These are phyloP conservation scores for Microcyclospora pomicola DNA, from an alignment of 2,329 filamentous ascomycete species.

Conservation along the genomic window DNA sequence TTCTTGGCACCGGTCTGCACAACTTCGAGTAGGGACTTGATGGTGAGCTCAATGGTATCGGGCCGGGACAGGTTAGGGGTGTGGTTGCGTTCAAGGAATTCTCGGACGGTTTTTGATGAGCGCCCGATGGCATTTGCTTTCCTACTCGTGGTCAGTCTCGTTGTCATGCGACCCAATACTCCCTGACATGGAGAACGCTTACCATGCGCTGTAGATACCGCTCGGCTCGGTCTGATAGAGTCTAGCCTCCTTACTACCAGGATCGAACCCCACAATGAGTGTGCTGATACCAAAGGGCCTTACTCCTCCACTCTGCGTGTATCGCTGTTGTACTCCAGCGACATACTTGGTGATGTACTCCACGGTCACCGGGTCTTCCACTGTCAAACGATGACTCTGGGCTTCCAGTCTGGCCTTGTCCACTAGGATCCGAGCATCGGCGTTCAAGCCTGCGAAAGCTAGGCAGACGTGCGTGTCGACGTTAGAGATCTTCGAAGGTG, in stretches of 20 bases:
- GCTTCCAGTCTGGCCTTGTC: constrained; percentile 97
- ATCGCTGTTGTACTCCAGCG: constrained; percentile 93
- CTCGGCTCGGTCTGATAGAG: constrained; percentile 99
- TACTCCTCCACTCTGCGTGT: constrained; percentile 97
- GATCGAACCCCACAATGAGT: constrained; percentile 95
- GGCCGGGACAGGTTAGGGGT: constrained; percentile 96
- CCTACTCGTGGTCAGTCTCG: constrained; percentile 39
- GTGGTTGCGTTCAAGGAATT: constrained; percentile 98
- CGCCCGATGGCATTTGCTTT: constrained; percentile 98
- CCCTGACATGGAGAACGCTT: constrained; percentile 23
- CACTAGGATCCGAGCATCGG: constrained; percentile 92
- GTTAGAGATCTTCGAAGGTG: constrained; percentile 93
- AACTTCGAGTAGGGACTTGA: constrained; percentile 95
- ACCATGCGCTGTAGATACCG: constrained; percentile 98
- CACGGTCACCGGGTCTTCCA: constrained; percentile 93
- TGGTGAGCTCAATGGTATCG: constrained; percentile 87
- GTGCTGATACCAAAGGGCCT: constrained; percentile 98
- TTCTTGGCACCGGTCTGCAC: constrained; percentile 99
- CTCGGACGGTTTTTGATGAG: constrained; percentile 96
- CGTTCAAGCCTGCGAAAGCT: constrained; percentile 92
- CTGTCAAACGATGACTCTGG: constrained; percentile 90
- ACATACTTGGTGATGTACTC: constrained; percentile 99
- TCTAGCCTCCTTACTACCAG: constrained; percentile 72
- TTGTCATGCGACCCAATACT: constrained; percentile 8
- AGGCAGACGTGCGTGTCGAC: constrained; percentile 94